Conservation (phyloP, 1,284 basidiomycete species). For the Xerocomus nothofagi region DNA sequence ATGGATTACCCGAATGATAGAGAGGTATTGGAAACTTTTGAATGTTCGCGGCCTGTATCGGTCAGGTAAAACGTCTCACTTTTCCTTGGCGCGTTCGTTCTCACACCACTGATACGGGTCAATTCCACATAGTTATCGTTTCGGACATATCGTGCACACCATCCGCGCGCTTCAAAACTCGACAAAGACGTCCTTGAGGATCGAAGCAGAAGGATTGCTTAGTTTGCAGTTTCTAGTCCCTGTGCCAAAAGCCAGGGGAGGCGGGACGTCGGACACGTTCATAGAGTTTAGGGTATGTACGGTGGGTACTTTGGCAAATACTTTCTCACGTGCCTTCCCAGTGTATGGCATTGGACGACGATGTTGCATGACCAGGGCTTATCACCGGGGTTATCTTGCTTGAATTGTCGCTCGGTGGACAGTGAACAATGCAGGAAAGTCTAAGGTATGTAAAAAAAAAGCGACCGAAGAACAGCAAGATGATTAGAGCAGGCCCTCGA, state of each 20-base stretch:
- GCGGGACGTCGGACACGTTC: slow-evolving; percentile 59
- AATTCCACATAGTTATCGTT: slow-evolving; percentile 68
- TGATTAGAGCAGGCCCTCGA: slow-evolving; percentile 47
- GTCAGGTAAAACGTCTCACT: slow-evolving; percentile 57
- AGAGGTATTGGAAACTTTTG: slow-evolving; percentile 86
- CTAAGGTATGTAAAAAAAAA: slow-evolving; percentile 20
- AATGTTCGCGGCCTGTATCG: slow-evolving; percentile 66
- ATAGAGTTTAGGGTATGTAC: slow-evolving; percentile 79
- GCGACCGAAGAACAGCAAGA: not conserved
- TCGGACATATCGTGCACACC: slow-evolving; percentile 68
- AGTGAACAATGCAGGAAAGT: slow-evolving; percentile 7
- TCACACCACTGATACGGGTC: not conserved
- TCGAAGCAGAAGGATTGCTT: slow-evolving; percentile 77
- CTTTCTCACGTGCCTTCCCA: slow-evolving; percentile 20
- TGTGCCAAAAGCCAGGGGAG: slow-evolving; percentile 46
- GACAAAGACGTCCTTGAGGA: slow-evolving; percentile 82
- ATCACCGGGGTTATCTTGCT: slow-evolving; percentile 1
- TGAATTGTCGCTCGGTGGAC: not conserved
- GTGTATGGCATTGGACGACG: slow-evolving; percentile 36
- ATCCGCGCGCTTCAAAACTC: slow-evolving; percentile 76
- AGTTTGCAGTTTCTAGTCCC: slow-evolving; percentile 89
- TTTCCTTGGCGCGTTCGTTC: not conserved
- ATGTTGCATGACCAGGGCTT: slow-evolving; percentile 15
- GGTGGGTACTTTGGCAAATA: not conserved
- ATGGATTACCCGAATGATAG: slow-evolving; percentile 92